Evolutionary conservation across 2,329 filamentous ascomycete genomes (phyloP).

Genomic region (Epicoccum nigrum): DNA sequence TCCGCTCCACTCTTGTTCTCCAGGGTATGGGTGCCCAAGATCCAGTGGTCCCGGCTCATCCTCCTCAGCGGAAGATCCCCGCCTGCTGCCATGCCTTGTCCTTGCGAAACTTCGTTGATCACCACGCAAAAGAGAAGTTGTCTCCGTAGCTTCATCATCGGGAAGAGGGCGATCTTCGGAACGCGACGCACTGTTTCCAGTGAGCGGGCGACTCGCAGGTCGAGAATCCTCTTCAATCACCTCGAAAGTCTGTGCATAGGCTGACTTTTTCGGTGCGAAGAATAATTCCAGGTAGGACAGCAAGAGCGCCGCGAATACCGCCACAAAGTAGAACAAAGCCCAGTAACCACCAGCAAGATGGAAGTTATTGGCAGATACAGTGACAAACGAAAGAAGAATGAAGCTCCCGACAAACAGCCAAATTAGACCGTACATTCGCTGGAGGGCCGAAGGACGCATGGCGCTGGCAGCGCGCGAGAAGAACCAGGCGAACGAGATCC

Average conservation of each 20-base stretch:
- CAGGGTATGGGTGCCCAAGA: slow-evolving; percentile 57
- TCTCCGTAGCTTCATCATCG: slow-evolving; percentile 58
- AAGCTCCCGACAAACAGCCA: slow-evolving; percentile 85
- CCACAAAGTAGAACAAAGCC: slow-evolving; percentile 78
- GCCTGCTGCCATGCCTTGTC: slow-evolving; percentile 55
- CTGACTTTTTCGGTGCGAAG: slow-evolving; percentile 70
- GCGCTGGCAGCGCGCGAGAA: slow-evolving; percentile 78
- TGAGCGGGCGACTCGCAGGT: slow-evolving; percentile 43
- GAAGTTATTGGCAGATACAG: slow-evolving; percentile 77
- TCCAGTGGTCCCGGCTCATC: slow-evolving; percentile 45
- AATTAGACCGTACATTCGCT: slow-evolving; percentile 77
- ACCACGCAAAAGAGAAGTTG: slow-evolving; percentile 62
- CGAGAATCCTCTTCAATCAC: slow-evolving; percentile 29
- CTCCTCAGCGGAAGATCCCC: slow-evolving; percentile 48
- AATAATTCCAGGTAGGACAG: slow-evolving; percentile 83
- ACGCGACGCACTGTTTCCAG: slow-evolving; percentile 39
- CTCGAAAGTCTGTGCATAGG: slow-evolving; percentile 66
- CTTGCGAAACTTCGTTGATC: slow-evolving; percentile 62
- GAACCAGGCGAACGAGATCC: slow-evolving; percentile 83
- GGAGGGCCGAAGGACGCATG: slow-evolving; percentile 82
- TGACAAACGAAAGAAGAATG: slow-evolving; percentile 71
- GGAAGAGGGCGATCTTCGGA: slow-evolving; percentile 39
- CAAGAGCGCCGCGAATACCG: slow-evolving; percentile 74
- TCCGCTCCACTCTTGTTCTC: slow-evolving; percentile 86
- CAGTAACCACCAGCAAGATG: slow-evolving; percentile 79